phyloP scores from a whole-genome alignment of 257 asterid genomes.

The Nicotiana knightiana region DNA sequence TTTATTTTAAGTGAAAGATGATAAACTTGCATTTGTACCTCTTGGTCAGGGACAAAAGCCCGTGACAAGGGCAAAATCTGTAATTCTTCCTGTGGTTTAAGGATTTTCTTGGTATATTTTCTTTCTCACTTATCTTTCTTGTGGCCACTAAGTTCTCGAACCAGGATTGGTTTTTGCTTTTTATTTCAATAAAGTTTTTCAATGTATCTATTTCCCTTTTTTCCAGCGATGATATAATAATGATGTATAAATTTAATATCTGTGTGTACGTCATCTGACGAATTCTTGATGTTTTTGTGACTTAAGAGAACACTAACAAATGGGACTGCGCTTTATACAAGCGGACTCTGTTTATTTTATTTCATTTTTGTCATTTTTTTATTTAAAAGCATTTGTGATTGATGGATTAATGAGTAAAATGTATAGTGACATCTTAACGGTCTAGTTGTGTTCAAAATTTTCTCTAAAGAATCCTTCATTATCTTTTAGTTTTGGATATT shows the following conservation, averaged over 20 bases:
- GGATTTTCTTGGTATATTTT: constrained; percentile 6
- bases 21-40: constrained; percentile 28
- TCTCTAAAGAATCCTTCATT: neutral
- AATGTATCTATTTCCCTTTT: neutral
- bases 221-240: neutral
- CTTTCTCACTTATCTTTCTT: constrained; percentile 11
- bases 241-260: neutral
- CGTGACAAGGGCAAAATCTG: constrained; percentile 46
- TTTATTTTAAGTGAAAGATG: neutral
- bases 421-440: neutral
- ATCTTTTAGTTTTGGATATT: neutral
- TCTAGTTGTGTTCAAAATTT: neutral
- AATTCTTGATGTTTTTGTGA: constrained; percentile 4
- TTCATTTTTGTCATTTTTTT: neutral
- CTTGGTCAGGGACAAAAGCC: constrained; percentile 43
- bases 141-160: neutral
- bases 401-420: neutral
- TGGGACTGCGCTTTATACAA: neutral
- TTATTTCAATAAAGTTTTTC: neutral
- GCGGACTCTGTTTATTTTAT: neutral
- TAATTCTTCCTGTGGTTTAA: neutral
- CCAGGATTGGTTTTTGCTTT: neutral
- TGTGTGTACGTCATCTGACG: neutral
- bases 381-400: neutral
- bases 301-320: constrained; percentile 10